Conservation (phyloP, 163 green algal species). For the Chlamydomonas reinhardtii region DNA sequence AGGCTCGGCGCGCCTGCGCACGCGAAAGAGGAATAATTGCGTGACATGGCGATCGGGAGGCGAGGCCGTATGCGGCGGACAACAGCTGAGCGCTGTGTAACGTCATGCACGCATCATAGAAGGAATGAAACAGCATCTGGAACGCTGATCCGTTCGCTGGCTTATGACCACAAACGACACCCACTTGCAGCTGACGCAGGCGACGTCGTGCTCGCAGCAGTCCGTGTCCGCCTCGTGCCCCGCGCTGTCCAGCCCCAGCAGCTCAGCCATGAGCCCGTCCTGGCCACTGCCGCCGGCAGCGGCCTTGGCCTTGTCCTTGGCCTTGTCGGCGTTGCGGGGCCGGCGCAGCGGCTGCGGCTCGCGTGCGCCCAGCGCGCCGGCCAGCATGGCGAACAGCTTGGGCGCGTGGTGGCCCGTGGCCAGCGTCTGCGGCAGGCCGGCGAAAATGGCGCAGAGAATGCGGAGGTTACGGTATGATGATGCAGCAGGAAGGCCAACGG, state of each 20-base stretch:
- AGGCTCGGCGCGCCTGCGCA: conserved; percentile 43
- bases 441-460: neutral
- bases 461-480: too few species aligned
- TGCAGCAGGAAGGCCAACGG: too few species aligned
- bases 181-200: conserved; percentile 17
- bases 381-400: conserved; percentile 59
- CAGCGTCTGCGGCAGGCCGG: conserved; percentile 9
- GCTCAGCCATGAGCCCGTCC: conserved; percentile 10
- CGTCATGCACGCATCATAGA: too few species aligned
- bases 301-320: too few species aligned
- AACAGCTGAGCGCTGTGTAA: too few species aligned
- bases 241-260: neutral
- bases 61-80: too few species aligned
- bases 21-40: too few species aligned
- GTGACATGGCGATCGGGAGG: too few species aligned
- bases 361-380: conserved; percentile 48
- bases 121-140: too few species aligned
- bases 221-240: neutral
- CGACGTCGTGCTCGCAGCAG: neutral
- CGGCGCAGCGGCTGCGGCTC: conserved; percentile 10
- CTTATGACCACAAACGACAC: too few species aligned
- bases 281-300: too few species aligned
- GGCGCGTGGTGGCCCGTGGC: conserved; percentile 22
- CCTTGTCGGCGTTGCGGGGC: neutral
- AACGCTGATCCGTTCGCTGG: too few species aligned